Conservation (phyloP, 192 early-diverging fungal species). For the Gaertneriomyces semiglobifer region DNA sequence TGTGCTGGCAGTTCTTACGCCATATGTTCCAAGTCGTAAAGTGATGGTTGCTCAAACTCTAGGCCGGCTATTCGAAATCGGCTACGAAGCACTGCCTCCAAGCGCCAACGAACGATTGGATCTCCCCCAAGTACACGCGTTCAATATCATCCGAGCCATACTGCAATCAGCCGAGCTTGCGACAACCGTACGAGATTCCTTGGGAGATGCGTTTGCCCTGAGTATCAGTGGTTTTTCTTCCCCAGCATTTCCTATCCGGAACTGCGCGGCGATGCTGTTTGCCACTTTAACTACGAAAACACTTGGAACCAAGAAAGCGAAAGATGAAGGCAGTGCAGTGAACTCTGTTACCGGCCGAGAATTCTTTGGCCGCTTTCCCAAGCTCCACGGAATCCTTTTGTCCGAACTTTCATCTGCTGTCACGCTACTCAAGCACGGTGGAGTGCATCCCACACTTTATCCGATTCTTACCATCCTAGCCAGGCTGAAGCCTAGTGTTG, state of each 20-base stretch:
- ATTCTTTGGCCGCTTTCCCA: conserved; percentile 85
- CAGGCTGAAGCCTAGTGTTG: conserved; percentile 45
- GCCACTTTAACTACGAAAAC: conserved; percentile 77
- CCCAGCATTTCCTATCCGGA: conserved; percentile 83
- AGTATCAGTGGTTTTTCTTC: conserved; percentile 81
- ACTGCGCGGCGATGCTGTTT: conserved; percentile 91
- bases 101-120: conserved; percentile 68
- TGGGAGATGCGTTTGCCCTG: conserved; percentile 72
- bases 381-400: conserved; percentile 72
- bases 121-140: conserved; percentile 89
- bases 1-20: conserved; percentile 76
- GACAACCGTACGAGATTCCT: conserved; percentile 67
- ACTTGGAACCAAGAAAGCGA: conserved; percentile 77
- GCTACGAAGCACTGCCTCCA: conserved; percentile 29
- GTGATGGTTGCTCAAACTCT: conserved; percentile 63
- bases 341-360: conserved; percentile 83
- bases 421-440: conserved; percentile 42
- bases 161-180: conserved; percentile 80
- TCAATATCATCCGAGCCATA: conserved; percentile 81
- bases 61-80: conserved; percentile 66
- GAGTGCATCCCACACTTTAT: conserved; percentile 81
- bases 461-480: conserved; percentile 86
- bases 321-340: conserved; percentile 66
- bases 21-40: conserved; percentile 56
- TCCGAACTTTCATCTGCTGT: conserved; percentile 71